Evolutionary conservation across 1,284 basidiomycete genomes (phyloP), one percentile per base, ranked within the genome.

Genomic region (Microbotryum violaceum): DNA sequence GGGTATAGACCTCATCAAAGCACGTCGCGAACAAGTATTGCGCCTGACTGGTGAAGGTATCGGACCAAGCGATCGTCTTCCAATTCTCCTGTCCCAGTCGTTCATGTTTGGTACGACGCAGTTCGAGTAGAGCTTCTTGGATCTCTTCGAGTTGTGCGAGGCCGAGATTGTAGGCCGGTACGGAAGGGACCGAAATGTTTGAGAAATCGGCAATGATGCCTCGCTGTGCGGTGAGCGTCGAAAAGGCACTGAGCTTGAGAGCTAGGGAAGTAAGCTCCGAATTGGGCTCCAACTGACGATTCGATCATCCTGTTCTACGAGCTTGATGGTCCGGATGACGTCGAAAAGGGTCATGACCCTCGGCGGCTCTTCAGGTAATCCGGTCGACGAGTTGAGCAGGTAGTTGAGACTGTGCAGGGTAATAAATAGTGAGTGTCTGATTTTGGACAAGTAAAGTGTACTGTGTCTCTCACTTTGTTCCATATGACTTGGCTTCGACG

Each of bases 71-170:
- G 16, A 77, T 71, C 4, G 74, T 75, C 1, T 73, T 57, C 65
- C 73, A 73, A 1, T 62, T 42, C 31, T 65, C 53, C 60, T 65
- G 47, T 21, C 72, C 69, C 8, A 76, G 66, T 49, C 73, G 69
- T 53, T 74, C 70, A 29, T 71, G 69, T 67, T 78, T 78, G 53
- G 70, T 69, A 10, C 66, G 49, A 57, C 74, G 74, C 57, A 78
- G 73, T 49, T 77, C 75, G 61, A 74, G 66, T 21, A 78, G 66
- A 2, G 76, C 74, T 48, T 74, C 72, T 53, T 75, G 71, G 14
- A 78, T 68, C 64, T 78, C 77, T 65, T 78, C 77, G 54, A 77
- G 70, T 66, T 78, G 77, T 0, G 77, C 77, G 7, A 77, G 60
- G 0, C 77, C 77, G n/a, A 78, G 71, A 4, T 69, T 62, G 63